Conservation (phyloP, 495 filamentous ascomycete species). For the Bacidia rubella region DNA sequence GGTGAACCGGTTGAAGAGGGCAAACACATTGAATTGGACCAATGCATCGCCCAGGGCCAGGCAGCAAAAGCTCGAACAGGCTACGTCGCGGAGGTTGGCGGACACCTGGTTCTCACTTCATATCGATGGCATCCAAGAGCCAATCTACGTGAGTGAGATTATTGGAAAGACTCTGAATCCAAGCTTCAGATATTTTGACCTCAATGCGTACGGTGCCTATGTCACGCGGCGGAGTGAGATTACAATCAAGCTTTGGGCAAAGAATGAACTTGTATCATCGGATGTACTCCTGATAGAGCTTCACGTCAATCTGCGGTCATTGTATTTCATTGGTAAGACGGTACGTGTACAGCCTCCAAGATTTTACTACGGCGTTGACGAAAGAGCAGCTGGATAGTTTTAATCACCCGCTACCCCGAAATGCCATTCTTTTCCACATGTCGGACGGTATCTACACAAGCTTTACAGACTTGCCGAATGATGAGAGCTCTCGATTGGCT, state of each 20-base stretch:
- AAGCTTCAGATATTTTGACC: conserved; percentile 75
- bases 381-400: conserved; percentile 46
- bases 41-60: conserved; percentile 50
- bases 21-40: conserved; percentile 56
- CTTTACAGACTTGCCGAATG: conserved; percentile 44
- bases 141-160: conserved; percentile 83
- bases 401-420: conserved; percentile 63
- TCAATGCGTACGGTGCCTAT: conserved; percentile 49
- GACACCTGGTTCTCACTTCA: conserved; percentile 86
- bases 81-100: conserved; percentile 57
- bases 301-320: conserved; percentile 48
- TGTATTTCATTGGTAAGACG: conserved; percentile 70
- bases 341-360: conserved; percentile 20
- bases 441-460: conserved; percentile 79
- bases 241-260: conserved; percentile 66
- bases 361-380: background rate
- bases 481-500: conserved; percentile 18
- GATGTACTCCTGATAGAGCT: conserved; percentile 63
- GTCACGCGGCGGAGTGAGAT: conserved; percentile 52
- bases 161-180: conserved; percentile 74
- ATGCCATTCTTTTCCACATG: conserved; percentile 79
- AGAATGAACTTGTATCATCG: conserved; percentile 37
- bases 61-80: conserved; percentile 66
- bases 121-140: conserved; percentile 46
- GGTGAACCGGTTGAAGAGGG: conserved; percentile 34